Conservation (phyloP, 1,284 basidiomycete genomes). For the Porphyrellus sp. region DNA sequence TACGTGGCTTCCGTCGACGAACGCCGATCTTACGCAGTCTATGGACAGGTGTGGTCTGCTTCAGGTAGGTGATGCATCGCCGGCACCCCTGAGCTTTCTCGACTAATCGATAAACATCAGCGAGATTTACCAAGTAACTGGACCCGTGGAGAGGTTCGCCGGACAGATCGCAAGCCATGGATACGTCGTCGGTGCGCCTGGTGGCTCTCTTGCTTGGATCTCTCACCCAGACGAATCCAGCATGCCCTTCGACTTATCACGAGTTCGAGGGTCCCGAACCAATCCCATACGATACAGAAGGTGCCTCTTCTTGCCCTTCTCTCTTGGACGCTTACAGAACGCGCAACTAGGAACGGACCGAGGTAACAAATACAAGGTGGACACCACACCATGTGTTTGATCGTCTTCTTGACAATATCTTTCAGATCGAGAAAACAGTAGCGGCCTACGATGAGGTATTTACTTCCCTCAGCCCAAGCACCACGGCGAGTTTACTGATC, state of each 20-base stretch:
- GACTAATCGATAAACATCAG: slow-evolving; percentile 36
- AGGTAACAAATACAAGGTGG: slow-evolving; percentile 83
- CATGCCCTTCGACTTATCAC: slow-evolving; percentile 81
- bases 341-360: slow-evolving; percentile 61
- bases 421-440: slow-evolving; percentile 79
- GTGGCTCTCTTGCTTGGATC: neutral
- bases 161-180: slow-evolving; percentile 90
- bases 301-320: slow-evolving; percentile 34
- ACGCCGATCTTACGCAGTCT: slow-evolving; percentile 4
- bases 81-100: neutral
- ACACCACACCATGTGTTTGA: neutral
- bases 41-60: slow-evolving; percentile 66
- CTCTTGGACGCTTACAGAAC: neutral
- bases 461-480: slow-evolving; percentile 4
- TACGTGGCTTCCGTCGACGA: slow-evolving; percentile 19
- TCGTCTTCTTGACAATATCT: slow-evolving; percentile 11
- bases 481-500: slow-evolving; percentile 3
- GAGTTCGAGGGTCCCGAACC: slow-evolving; percentile 87
- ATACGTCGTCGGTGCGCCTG: slow-evolving; percentile 63
- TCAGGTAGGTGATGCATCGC: slow-evolving; percentile 50
- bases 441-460: slow-evolving; percentile 82
- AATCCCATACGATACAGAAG: slow-evolving; percentile 83
- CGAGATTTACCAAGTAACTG: slow-evolving; percentile 85
- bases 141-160: slow-evolving; percentile 85
- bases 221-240: slow-evolving; percentile 37